Conservation (phyloP, 768 basidiomycete genomes). For the Boletus fagicola region DNA sequence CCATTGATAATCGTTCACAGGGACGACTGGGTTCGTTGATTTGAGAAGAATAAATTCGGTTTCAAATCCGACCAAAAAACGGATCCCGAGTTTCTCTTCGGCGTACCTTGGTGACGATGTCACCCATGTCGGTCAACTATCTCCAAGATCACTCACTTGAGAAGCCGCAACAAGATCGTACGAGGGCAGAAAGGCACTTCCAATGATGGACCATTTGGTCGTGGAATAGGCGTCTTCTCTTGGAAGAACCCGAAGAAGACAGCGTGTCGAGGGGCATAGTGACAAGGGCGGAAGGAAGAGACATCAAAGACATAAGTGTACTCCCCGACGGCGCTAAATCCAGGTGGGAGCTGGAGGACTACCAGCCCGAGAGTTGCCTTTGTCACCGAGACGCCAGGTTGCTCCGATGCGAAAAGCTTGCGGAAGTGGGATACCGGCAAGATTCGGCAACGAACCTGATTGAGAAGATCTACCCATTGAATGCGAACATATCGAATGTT, state of each 20-base stretch:
- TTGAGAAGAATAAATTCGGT: conserved; percentile 67
- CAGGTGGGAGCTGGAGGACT: conserved; percentile 43
- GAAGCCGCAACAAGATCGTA: conserved; percentile 47
- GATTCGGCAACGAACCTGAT: conserved; percentile 58
- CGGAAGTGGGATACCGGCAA: conserved; percentile 47
- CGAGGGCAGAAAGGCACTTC: conserved; percentile 60
- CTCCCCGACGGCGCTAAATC: conserved; percentile 56
- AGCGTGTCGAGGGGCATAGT: conserved; percentile 60
- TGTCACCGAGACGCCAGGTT: conserved; percentile 53
- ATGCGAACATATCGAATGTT: conserved; percentile 50
- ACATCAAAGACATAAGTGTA: conserved; percentile 59
- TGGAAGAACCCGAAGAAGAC: conserved; percentile 69
- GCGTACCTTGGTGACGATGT: conserved; percentile 33
- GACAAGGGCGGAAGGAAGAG: conserved; percentile 47
- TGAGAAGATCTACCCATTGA: conserved; percentile 65
- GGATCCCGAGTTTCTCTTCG: conserved; percentile 30
- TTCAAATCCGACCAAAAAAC: conserved; percentile 68
- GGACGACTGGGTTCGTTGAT: conserved; percentile 43
- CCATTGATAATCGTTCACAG: conserved; percentile 49
- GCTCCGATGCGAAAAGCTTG: conserved; percentile 47
- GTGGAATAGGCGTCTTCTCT: conserved; percentile 46
- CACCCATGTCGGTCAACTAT: not conserved
- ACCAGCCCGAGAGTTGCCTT: conserved; percentile 53
- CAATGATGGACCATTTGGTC: conserved; percentile 33
- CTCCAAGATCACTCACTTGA: conserved; percentile 38